Base-by-base conservation (phyloP, 1,284 basidiomycete species). In the Moesziomyces globuligerus region DNA sequence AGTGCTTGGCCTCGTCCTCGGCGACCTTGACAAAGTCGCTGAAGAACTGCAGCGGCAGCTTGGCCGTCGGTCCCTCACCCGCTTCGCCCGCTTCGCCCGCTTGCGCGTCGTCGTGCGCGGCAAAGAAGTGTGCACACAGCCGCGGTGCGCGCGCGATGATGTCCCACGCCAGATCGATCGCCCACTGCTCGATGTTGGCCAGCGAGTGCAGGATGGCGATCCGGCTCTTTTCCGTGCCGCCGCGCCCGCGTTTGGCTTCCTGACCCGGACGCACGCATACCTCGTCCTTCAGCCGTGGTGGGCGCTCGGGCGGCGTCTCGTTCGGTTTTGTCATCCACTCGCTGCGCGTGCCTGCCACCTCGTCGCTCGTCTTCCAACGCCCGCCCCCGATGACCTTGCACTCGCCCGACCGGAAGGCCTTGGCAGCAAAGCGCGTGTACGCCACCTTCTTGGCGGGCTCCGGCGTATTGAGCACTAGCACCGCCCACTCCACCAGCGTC, bases 161-260 rank as follows among this genome's bases (percentile, higher is more conserved):
- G 76, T 83, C 81, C 62, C 79, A 82, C 2, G 83, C 79, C n/a
- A 83, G 68, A 49, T 83, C 81, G 28, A 83, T 80, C 17, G 92
- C 92, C 90, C 91, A 95, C 79, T 93, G 92, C 76, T 94, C 92
- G 49, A 95, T 93, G 80, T 93, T 93, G 1, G 92, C 92, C 5
- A 94, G 84, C 2, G 91, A 90, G 84, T 93, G 86, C 20, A 94
- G 84, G 87, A 93, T 87, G 5, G 89, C 87, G 3, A 90, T 89
- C 20, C 89, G 85, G 72, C 88, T 91, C 81, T 88, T 89, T 41
- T 86, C 83, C 3, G 83, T 84, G 1, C 86, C 86, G 7, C 85
- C 86, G 41, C 85, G 85, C 0, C 86, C 86, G 46, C 90, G 81
- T 53, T 85, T 88, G 38, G 85, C 87, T 38, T 89, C 85, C 69